Evolutionary conservation across 805 yeast genomes (phyloP), one percentile per base, ranked within the genome.

Genomic region (Cyberlindnera xishuangbannaensis): DNA sequence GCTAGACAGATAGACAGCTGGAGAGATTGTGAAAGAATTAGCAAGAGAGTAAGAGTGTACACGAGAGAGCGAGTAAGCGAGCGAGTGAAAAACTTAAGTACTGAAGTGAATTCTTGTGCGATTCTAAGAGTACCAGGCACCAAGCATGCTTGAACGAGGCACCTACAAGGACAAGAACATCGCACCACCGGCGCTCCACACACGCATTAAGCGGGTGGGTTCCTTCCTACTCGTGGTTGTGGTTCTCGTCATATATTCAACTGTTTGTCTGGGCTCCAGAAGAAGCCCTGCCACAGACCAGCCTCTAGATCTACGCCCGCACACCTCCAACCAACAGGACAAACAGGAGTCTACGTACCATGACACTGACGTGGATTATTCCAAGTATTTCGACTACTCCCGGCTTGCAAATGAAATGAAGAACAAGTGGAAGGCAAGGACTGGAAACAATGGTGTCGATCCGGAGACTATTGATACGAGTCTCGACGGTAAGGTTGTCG

Each of bases 401-500:
- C 30, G 27, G 18, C 5, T 32, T 23, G 13, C 15, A n/a, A 24
- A 10, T 13, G 22, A 11, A 19, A 19, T 19, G 22, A 19, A 19
- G 22, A 19, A 11, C 22, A 19, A 8, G 8, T 8, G 22, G 8
- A 10, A 7, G 26, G 14, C n/a, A 10, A 24, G 26, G 15, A 24
- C 26, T 10, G 13, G 8, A 7, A 31, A 30, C 28, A 18, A 28
- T 16, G 42, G 34, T 5, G 30, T 26, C 16, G 32, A 39, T 21
- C 29, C 34, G 7, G 42, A 39, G 25, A 21, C 22, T 5, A 43
- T 43, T 24, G 47, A 45, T n/a, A 28, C 33, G 4, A 30, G 33
- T 2, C 30, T 45, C 23, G 50, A 45, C 25, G 25, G 40, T 10
- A 43, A 32, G 28, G 50, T 45, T 19, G 37, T 43, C 4, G 44